Conservation (phyloP, 202 grass and related monocot species). For the Setaria viridis region DNA sequence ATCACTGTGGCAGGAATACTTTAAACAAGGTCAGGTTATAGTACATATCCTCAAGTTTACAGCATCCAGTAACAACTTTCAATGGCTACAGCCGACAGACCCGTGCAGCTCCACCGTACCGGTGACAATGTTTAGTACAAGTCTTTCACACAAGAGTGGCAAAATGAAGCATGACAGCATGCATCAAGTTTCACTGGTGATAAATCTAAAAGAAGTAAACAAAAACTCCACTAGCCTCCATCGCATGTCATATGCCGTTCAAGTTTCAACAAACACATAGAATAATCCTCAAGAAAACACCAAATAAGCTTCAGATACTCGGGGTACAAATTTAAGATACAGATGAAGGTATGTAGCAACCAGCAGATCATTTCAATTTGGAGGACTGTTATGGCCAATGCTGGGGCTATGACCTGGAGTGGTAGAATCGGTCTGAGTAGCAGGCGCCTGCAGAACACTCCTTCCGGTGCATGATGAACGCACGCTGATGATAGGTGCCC, state of each 20-base stretch:
- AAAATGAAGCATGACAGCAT: conserved; percentile 36
- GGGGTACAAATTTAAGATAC: not conserved
- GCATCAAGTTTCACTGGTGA: conserved; percentile 19
- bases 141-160: conserved; percentile 24
- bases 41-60: conserved; percentile 47
- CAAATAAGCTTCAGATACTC: conserved; percentile 26
- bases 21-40: conserved; percentile 40
- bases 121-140: conserved; percentile 25
- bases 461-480: conserved; percentile 24
- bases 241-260: conserved; percentile 35
- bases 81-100: conserved; percentile 20
- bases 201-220: conserved; percentile 30
- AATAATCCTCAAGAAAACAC: conserved; percentile 33
- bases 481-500: conserved; percentile 14
- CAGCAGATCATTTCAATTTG: conserved; percentile 41
- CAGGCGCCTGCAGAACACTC: conserved; percentile 13
- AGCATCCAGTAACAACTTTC: conserved; percentile 21
- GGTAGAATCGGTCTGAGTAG: conserved; percentile 33
- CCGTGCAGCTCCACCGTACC: conserved; percentile 5
- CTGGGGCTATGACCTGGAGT: conserved; percentile 61
- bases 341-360: not conserved
- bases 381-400: conserved; percentile 59
- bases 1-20: conserved; percentile 16
- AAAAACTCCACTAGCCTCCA: conserved; percentile 36
- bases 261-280: conserved; percentile 22